Conservation (phyloP, 352 stramenopile species). For the Thalassiosira exigua region DNA sequence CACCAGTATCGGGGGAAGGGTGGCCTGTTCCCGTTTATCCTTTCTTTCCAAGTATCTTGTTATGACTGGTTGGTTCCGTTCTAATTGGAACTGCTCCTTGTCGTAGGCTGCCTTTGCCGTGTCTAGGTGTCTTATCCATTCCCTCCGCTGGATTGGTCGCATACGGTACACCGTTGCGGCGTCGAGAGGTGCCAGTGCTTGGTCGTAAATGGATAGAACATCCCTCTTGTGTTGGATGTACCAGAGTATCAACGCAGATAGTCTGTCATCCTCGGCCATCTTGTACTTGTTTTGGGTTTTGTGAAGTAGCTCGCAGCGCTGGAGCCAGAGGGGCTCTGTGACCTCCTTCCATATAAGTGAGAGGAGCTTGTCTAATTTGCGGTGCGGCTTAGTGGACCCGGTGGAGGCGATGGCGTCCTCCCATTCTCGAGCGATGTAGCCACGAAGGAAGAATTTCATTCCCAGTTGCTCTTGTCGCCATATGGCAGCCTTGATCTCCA, state of each 20-base stretch:
- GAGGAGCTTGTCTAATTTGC: slow-evolving; percentile 1
- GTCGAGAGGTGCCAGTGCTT: background rate
- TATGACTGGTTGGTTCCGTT: too few relatives aligned
- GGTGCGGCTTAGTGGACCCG: background rate
- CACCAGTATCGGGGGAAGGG: too few relatives aligned
- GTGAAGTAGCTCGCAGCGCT: slow-evolving; percentile 2
- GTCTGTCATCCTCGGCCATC: background rate
- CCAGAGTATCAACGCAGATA: background rate
- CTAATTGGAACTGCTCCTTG: too few relatives aligned
- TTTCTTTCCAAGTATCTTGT: too few relatives aligned
- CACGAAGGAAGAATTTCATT: background rate
- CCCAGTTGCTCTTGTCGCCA: slow-evolving; percentile 5
- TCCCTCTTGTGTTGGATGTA: background rate
- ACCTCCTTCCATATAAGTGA: slow-evolving; percentile 3
- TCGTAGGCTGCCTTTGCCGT: too few relatives aligned
- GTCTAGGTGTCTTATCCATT: too few relatives aligned
- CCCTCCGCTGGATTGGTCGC: background rate
- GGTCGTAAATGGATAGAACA: background rate
- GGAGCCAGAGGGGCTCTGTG: too few relatives aligned
- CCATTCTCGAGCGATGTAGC: slow-evolving; percentile 12
- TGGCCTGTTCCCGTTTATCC: too few relatives aligned
- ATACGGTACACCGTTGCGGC: background rate
- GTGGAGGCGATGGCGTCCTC: background rate
- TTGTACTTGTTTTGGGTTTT: background rate
- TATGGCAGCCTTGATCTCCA: background rate